Evolutionary conservation across 805 yeast species (phyloP), one percentile per base, ranked within the genome.

Genomic region (Starmerella lactis-condensi): DNA sequence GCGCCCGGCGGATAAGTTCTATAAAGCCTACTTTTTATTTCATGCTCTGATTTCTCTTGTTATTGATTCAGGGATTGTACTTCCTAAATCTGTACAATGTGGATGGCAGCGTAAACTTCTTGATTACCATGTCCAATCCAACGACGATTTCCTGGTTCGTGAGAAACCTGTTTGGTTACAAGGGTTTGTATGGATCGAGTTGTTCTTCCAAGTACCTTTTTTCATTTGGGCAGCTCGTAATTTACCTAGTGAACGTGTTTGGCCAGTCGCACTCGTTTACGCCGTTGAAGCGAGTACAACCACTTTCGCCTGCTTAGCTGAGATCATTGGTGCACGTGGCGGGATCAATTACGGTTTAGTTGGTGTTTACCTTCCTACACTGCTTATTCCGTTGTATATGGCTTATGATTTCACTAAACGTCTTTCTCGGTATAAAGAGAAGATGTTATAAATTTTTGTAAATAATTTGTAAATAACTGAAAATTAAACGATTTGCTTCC

Each of bases 221-320:
- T 89, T 89, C 52, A 39, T 55, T 10, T 69, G 64, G 9, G 60
- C 62, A 1, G 45, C 50, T 4, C 43, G 40, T 26, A 46, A 48
- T 22, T 41, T 64, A 20, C 34, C 37, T 31, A 42, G 44, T 20
- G 54, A 60, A 52, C 42, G 45, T 13, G 46, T 58, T 12, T 61
- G 61, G 34, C 51, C 56, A 16, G 61, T 59, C 47, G 51, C 73
- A 41, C 54, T 68, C 10, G 45, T 72, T 5, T 85, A 89, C 51
- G 93, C 85, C 3, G 64, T 76, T 43, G 81, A 79, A 46, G 96
- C 95, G 0, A 57, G 74, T 4, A 57, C 75, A 31, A 81, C 94
- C 4, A 81, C 94, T 0, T 51, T 72, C 22, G 66, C 72, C 16
- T 85, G 95, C 49, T 53, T 40, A 4, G 58, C 58, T 2, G 59